Evolutionary conservation across 1,139 yeast genomes (phyloP), one percentile per base, ranked within the genome.

Genomic region (Taphrina populina): DNA sequence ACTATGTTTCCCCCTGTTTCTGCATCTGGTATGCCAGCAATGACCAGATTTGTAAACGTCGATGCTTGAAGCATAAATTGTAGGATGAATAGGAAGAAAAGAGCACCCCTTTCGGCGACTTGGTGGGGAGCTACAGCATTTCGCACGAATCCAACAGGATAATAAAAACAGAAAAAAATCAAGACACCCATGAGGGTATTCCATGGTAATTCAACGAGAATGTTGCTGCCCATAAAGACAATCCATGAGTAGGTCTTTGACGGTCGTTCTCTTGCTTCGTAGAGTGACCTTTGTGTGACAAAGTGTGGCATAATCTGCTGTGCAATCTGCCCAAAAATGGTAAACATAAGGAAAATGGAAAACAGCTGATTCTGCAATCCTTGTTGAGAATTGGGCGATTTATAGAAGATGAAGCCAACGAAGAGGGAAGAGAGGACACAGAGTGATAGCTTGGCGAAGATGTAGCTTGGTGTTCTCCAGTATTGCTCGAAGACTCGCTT

Each of bases 221-320:
- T 73, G 69, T 86, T 90, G 19, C 86, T 79, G 30, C 75, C 63
- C 61, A 87, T 70, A 70, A 77, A 73, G 58, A 80, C 76, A 70
- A 73, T 62, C 94, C 95, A 80, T 2, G 80, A 72, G 62, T 74
- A 85, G 40, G 73, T 81, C 72, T 73, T 80, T 60, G 79, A 82
- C 10, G 95, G 95, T 37, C 95, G 80, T 70, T 88, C 96, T 67
- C 95, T 80, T n/a, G 83, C 90, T 68, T 87, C 95, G 67, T 86
- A 88, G 46, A 88, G 73, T 63, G 81, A 81, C 71, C 96, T 80
- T 69, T 84, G 95, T 46, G 72, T 69, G 47, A 83, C 82, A 66
- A 76, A 86, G 58, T 77, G 73, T 40, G 95, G 94, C 65, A 86
- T 72, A 73, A 82, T 78, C 69, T 87, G 95, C 69, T 86, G 84